Conservation (phyloP, 1,284 basidiomycete species). For the Puccinia triticina region DNA sequence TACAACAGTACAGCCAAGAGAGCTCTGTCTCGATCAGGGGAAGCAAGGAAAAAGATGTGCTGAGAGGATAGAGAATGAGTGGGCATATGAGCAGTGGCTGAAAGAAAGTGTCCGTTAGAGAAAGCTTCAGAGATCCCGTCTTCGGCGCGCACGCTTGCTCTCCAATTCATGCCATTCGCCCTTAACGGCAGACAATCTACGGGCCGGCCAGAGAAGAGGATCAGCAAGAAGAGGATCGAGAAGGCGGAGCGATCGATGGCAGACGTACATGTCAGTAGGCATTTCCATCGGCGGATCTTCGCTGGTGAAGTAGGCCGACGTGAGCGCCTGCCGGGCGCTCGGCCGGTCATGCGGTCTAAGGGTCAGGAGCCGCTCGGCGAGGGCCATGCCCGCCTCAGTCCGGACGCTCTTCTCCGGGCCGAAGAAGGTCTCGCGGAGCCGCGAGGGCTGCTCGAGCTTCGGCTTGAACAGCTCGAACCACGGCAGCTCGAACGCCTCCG, state of each 20-base stretch:
- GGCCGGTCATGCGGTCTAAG: conserved; percentile 56
- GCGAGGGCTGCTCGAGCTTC: conserved; percentile 70
- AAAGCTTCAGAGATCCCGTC: conserved; percentile 16
- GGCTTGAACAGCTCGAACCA: conserved; percentile 99
- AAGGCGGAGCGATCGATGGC: not conserved
- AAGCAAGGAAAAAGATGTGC: too few species aligned
- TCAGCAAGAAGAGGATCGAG: not conserved
- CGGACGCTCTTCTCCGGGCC: conserved; percentile 41
- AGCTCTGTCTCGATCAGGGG: too few species aligned
- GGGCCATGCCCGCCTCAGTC: conserved; percentile 54
- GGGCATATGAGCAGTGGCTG: too few species aligned
- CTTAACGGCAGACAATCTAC: conserved; percentile 55
- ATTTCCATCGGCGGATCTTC: conserved; percentile 56
- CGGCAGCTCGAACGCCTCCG: conserved; percentile 76
- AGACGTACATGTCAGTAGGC: conserved; percentile 53
- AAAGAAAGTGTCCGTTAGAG: too few species aligned
- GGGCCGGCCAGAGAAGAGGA: not conserved
- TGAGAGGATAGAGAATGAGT: too few species aligned
- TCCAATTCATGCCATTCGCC: conserved; percentile 61
- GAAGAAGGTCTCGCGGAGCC: conserved; percentile 73
- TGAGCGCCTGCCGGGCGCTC: conserved; percentile 55
- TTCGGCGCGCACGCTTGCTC: conserved; percentile 51
- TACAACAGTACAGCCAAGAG: too few species aligned
- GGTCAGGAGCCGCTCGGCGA: conserved; percentile 56
- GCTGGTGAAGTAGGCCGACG: conserved; percentile 55